Evolutionary conservation across 163 green algal species (phyloP).

Genomic region (Scenedesmus sp.): DNA sequence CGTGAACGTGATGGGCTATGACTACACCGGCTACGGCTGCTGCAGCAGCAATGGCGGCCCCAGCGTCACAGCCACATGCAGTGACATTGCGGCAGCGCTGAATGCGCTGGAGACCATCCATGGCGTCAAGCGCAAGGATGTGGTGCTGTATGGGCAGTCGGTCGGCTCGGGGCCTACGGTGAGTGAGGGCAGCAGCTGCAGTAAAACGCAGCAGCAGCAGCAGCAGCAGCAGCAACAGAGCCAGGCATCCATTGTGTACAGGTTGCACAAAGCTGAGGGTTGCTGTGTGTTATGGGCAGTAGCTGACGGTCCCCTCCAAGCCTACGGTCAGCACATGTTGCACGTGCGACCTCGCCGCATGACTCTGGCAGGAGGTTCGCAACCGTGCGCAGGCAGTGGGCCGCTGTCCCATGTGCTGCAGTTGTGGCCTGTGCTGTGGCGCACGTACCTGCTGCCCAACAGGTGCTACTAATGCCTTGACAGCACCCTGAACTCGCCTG

Average conservation of each 20-base stretch:
- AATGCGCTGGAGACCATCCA: slow-evolving; percentile 3
- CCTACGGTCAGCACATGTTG: slow-evolving; percentile 69
- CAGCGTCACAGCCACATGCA: slow-evolving; percentile 70
- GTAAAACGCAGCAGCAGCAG: slow-evolving; percentile 29
- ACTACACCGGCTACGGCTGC: slow-evolving; percentile 84
- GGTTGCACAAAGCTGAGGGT: neutral
- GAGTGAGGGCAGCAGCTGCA: slow-evolving; percentile 62
- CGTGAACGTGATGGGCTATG: slow-evolving; percentile 73
- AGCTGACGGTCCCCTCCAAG: slow-evolving; percentile 69
- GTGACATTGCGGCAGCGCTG: slow-evolving; percentile 74
- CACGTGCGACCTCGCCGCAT: too few species aligned
- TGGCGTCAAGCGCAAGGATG: slow-evolving; percentile 55
- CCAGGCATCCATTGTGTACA: neutral
- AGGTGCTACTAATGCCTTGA: too few species aligned
- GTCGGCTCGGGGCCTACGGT: slow-evolving; percentile 84
- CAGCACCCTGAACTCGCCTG: too few species aligned
- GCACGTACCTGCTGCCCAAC: too few species aligned
- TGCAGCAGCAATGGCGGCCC: slow-evolving; percentile 70
- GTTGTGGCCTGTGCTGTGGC: too few species aligned
- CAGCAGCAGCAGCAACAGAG: neutral
- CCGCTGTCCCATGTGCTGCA: too few species aligned
- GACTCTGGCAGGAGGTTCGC: too few species aligned
- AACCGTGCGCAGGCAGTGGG: too few species aligned
- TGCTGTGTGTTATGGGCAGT: slow-evolving; percentile 89
- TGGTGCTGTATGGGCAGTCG: slow-evolving; percentile 89